Base-by-base conservation (phyloP, 78 protist species). In the Paratrimastix pyriformis region DNA sequence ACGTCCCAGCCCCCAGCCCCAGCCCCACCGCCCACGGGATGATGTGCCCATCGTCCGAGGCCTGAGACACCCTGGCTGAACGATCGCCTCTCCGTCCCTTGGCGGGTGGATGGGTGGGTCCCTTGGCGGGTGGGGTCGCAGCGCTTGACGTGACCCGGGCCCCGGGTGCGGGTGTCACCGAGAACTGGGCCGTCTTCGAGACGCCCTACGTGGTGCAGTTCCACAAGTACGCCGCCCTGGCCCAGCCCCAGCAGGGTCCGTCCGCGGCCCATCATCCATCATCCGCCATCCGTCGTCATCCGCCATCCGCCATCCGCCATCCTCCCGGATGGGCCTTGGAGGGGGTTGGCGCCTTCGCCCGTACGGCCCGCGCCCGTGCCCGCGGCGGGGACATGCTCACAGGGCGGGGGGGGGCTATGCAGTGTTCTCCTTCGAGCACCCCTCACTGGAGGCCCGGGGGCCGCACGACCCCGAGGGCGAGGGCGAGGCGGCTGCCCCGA, bases 161-260 rank as follows among this genome's bases (percentile, higher is more conserved):
- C 13, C 55, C 13, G 55, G 15, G 55, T 50, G 55, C 32, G 15
- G 55, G 13, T 15, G 55, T 50, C 55, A 13, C 13, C 32, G 55
- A 50, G 32, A 50, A 50, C 13, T 21, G 55, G 32, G 55, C 55
- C 55, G 32, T 75, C 39, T 77, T 84, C 4, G 96, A 94, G 69
- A 92, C 94, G 50, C 91, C 91, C 39, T 91, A 91, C 76, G 97
- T 94, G 8, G 96, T 91, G 45, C 84, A 88, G 75, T 54, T 91
- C 42, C 73, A 58, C 73, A 21, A 3, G 29, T 48, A 13, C 43
- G 7, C 0, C 37, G 76, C 33, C 40, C 46, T 91, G 29, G 82
- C 86, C 0, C 54, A 2, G 2, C 44, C 85, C 3, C 48, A 78
- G 59, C 79, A 80, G 21, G 57, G 72, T 32, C 33, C 33, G 26